phyloP scores from a whole-genome alignment of 768 basidiomycete species.

The Pulveroboletus ravenelii region DNA sequence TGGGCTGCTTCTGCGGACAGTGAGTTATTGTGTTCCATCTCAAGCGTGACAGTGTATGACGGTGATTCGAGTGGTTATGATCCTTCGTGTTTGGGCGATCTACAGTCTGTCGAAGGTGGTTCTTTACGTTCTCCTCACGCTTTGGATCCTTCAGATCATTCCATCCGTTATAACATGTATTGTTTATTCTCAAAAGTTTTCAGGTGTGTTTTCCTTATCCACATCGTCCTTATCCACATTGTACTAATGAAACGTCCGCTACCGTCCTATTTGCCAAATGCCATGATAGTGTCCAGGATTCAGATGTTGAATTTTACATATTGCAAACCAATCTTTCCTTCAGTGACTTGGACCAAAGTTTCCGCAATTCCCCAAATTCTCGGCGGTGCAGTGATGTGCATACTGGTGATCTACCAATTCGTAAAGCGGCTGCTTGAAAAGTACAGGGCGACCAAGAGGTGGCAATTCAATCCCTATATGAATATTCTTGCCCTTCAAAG shows the following conservation, averaged over 20 bases:
- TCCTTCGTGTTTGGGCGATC: conserved; percentile 14
- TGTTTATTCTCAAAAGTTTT: not conserved
- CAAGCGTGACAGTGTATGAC: not conserved
- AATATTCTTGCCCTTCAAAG: conserved; percentile 4
- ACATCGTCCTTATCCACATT: too few species aligned
- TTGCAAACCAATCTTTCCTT: not conserved
- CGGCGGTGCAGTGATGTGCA: conserved; percentile 1
- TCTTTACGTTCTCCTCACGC: conserved; percentile 6
- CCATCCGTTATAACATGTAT: not conserved
- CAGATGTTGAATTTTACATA: not conserved
- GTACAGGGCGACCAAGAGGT: conserved; percentile 2
- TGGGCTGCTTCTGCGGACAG: conserved; percentile 10
- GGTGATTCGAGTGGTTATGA: conserved; percentile 8
- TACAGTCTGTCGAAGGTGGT: conserved; percentile 8
- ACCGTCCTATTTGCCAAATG: not conserved
- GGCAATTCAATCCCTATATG: conserved; percentile 7
- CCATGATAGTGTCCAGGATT: not conserved
- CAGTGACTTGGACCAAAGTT: conserved; percentile 1
- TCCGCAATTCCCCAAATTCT: not conserved
- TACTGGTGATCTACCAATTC: conserved; percentile 3
- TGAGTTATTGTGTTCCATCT: not conserved
- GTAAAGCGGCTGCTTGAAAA: not conserved
- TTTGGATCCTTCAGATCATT: conserved; percentile 5
- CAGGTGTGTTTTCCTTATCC: not conserved
- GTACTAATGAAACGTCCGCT: not conserved